Evolutionary conservation across 345 rosid species (phyloP).

Genomic region (Citrus trifoliata): DNA sequence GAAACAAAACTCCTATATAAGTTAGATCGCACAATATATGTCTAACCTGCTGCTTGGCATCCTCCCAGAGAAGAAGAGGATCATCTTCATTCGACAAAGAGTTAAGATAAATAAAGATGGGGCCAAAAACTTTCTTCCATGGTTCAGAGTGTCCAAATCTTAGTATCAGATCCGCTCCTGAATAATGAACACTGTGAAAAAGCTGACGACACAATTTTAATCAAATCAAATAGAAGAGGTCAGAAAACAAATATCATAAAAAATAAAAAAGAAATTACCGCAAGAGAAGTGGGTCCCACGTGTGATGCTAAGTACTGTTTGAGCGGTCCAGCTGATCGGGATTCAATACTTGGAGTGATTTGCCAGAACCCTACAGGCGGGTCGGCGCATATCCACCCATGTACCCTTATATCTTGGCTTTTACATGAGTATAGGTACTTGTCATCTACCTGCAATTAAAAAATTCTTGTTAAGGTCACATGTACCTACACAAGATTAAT

Average conservation of each 20-base stretch:
- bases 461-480: neutral
- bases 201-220: conserved; percentile 39
- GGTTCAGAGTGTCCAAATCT: conserved; percentile 46
- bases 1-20: neutral
- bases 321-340: conserved; percentile 77
- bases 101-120: conserved; percentile 74
- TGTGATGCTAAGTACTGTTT: conserved; percentile 87
- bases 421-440: conserved; percentile 79
- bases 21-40: neutral
- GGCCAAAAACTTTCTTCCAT: conserved; percentile 97
- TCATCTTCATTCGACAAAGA: conserved; percentile 41
- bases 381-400: conserved; percentile 81
- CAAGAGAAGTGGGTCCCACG: conserved; percentile 84
- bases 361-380: conserved; percentile 88
- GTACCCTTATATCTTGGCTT: conserved; percentile 58
- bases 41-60: conserved; percentile 76
- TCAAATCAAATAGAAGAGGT: neutral
- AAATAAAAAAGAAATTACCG: conserved; percentile 37
- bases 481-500: neutral
- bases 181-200: conserved; percentile 79
- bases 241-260: neutral
- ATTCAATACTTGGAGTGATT: conserved; percentile 93
- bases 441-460: conserved; percentile 71
- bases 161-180: conserved; percentile 71
- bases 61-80: conserved; percentile 64